Evolutionary conservation across 495 filamentous ascomycete species (phyloP).

Genomic region (Delitschia confertaspora): DNA sequence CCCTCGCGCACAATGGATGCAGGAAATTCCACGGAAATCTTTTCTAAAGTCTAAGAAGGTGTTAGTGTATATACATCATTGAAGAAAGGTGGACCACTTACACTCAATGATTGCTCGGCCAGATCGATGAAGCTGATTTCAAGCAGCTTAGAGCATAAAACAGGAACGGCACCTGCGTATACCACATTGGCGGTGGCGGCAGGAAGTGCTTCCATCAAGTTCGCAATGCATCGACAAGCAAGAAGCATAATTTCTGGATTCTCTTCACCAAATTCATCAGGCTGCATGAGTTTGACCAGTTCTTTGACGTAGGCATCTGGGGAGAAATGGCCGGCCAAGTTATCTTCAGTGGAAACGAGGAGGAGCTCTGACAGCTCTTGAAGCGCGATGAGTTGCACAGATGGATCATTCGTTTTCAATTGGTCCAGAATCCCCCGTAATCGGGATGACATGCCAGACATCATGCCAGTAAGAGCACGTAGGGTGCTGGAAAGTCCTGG

Average conservation of each 20-base stretch:
- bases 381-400: slow-evolving; percentile 81
- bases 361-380: slow-evolving; percentile 90
- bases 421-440: slow-evolving; percentile 78
- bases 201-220: slow-evolving; percentile 94
- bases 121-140: slow-evolving; percentile 96
- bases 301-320: slow-evolving; percentile 95
- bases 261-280: slow-evolving; percentile 74
- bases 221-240: slow-evolving; percentile 91
- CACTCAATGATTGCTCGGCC: slow-evolving; percentile 90
- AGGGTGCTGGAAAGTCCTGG: slow-evolving; percentile 71
- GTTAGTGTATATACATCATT: slow-evolving; percentile 20
- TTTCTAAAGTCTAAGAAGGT: slow-evolving; percentile 84
- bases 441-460: slow-evolving; percentile 69
- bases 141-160: slow-evolving; percentile 85
- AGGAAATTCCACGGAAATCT: slow-evolving; percentile 95
- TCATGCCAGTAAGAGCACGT: slow-evolving; percentile 80
- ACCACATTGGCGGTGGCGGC: slow-evolving; percentile 90
- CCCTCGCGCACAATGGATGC: slow-evolving; percentile 93
- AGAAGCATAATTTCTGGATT: slow-evolving; percentile 97
- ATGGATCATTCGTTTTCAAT: slow-evolving; percentile 75
- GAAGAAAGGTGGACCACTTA: slow-evolving; percentile 35
- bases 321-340: slow-evolving; percentile 88
- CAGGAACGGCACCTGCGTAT: slow-evolving; percentile 88
- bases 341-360: slow-evolving; percentile 92
- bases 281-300: slow-evolving; percentile 84